These are phyloP conservation scores for Arthrobotrys entomopaga DNA, from an alignment of 2,329 filamentous ascomycete species.

Conservation along the genomic window DNA sequence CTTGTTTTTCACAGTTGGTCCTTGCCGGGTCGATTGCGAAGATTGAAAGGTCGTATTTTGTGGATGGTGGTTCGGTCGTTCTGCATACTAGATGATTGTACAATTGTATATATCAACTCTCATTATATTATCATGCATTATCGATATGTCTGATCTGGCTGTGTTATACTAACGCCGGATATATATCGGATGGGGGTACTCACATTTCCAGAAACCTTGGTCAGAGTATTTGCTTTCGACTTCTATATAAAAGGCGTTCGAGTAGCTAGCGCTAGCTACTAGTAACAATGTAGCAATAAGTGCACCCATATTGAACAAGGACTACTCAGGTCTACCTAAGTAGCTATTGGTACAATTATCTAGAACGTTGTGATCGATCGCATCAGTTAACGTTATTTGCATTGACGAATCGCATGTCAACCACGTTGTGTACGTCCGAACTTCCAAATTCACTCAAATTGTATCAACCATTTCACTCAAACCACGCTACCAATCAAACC, in stretches of 20 bases:
- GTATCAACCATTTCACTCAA: neutral
- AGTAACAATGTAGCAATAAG: neutral
- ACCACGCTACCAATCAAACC: neutral
- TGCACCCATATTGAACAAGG: neutral
- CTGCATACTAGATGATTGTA: conserved; percentile 21
- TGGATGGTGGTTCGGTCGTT: neutral
- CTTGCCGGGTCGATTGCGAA: conserved; percentile 21
- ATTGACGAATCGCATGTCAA: neutral
- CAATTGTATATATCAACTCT: no score
- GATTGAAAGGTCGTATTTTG: conserved; percentile 15
- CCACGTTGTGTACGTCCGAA: neutral
- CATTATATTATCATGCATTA: no score
- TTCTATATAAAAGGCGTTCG: conserved; percentile 21
- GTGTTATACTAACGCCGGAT: no score
- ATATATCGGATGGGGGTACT: neutral
- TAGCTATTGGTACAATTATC: no score
- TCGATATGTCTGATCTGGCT: no score
- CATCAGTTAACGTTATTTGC: neutral
- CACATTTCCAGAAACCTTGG: conserved; percentile 18
- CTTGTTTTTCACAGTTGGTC: conserved; percentile 14
- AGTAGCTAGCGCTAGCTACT: neutral
- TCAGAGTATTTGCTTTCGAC: neutral
- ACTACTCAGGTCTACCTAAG: no score
- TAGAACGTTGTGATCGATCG: neutral
- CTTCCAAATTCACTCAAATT: neutral